Evolutionary conservation across 345 rosid genomes (phyloP).

Genomic region (Camelina laxa): DNA sequence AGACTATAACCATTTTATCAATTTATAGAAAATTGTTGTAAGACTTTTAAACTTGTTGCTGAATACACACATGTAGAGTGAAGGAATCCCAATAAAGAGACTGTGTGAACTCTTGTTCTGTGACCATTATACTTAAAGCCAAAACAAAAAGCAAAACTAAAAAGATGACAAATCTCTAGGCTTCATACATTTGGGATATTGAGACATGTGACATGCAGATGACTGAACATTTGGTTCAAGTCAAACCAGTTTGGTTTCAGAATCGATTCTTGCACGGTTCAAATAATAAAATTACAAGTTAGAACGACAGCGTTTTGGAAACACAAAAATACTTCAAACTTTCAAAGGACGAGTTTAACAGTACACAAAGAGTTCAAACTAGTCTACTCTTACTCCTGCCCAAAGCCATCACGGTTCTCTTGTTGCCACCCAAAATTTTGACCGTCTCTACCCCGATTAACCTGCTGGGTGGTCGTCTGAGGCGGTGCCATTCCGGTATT

Average conservation of each 20-base stretch:
- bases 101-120: conserved; percentile 43
- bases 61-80: conserved; percentile 43
- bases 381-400: conserved; percentile 50
- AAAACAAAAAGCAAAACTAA: conserved; percentile 38
- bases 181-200: conserved; percentile 3
- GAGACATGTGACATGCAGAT: conserved; percentile 30
- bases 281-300: background rate
- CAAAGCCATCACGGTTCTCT: conserved; percentile 72
- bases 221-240: background rate
- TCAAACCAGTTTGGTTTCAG: background rate
- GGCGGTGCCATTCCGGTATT: conserved; percentile 58
- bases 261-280: background rate
- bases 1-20: background rate
- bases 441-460: conserved; percentile 62
- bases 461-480: conserved; percentile 53
- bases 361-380: conserved; percentile 21
- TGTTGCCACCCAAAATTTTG: conserved; percentile 79
- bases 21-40: background rate
- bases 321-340: conserved; percentile 15
- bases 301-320: background rate
- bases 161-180: conserved; percentile 40
- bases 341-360: conserved; percentile 20
- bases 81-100: conserved; percentile 65
- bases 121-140: conserved; percentile 53
- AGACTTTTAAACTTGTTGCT: background rate